phyloP scores from a whole-genome alignment of 768 basidiomycete genomes.

The Arthromyces matolae region DNA sequence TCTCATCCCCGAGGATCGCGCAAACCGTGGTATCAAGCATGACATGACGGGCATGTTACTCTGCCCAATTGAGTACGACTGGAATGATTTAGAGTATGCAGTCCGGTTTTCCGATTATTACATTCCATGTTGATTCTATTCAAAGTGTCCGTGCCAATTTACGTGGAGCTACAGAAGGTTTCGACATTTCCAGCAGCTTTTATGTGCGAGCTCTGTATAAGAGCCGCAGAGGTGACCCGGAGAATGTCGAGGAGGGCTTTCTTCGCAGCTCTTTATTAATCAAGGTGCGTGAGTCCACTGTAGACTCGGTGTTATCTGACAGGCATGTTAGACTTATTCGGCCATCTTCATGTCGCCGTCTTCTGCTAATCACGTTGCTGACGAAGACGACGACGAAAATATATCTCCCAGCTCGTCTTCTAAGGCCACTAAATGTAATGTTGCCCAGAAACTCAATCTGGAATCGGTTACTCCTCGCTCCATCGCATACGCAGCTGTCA shows the following conservation, averaged over 20 bases:
- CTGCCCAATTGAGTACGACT: slow-evolving; percentile 26
- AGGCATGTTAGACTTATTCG: slow-evolving; percentile 16
- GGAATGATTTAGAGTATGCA: slow-evolving; percentile 19
- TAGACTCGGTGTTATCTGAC: neutral
- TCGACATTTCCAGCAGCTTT: slow-evolving; percentile 6
- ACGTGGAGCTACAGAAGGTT: slow-evolving; percentile 7
- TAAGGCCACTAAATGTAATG: slow-evolving; percentile 1
- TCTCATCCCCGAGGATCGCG: slow-evolving; percentile 4
- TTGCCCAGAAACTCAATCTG: slow-evolving; percentile 14
- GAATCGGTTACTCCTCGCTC: slow-evolving; percentile 20
- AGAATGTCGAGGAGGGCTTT: slow-evolving; percentile 15
- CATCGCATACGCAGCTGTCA: slow-evolving; percentile 28
- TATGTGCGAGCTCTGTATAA: slow-evolving; percentile 18
- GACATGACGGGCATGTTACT: slow-evolving; percentile 25
- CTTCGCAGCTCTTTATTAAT: slow-evolving; percentile 19
- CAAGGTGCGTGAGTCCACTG: slow-evolving; percentile 13
- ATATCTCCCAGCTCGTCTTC: neutral
- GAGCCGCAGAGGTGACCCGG: slow-evolving; percentile 4
- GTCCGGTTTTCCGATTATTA: neutral
- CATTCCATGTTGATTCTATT: neutral
- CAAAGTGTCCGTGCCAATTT: slow-evolving; percentile 18
- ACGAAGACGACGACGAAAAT: slow-evolving; percentile 9
- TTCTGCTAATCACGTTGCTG: slow-evolving; percentile 12
- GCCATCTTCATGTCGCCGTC: slow-evolving; percentile 19
- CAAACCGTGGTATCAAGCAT: slow-evolving; percentile 19